Conservation (phyloP, 768 basidiomycete genomes). For the Coprinopsis marcescibilis region DNA sequence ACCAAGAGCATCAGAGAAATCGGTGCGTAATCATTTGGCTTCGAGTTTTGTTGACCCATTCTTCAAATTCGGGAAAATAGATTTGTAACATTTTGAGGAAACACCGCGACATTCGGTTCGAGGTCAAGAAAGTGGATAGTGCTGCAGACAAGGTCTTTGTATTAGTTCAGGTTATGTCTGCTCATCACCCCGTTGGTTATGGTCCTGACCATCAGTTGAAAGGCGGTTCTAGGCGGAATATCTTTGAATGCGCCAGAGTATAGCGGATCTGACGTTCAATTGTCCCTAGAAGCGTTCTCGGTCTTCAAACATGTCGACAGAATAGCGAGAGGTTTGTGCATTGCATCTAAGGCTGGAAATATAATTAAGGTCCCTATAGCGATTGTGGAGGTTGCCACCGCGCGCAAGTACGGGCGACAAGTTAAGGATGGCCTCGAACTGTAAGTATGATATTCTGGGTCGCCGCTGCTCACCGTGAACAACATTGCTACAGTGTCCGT, state of each 20-base stretch:
- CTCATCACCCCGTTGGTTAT: neutral
- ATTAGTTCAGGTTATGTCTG: slow-evolving; percentile 59
- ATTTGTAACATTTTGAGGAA: slow-evolving; percentile 60
- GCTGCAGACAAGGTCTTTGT: slow-evolving; percentile 76
- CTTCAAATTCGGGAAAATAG: slow-evolving; percentile 19
- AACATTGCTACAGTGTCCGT: slow-evolving; percentile 46
- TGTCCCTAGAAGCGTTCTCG: slow-evolving; percentile 58
- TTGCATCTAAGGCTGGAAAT: neutral
- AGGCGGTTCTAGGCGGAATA: slow-evolving; percentile 73
- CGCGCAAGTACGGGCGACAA: slow-evolving; percentile 58
- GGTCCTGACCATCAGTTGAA: neutral
- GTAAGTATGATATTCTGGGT: slow-evolving; percentile 33
- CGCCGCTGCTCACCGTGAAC: neutral
- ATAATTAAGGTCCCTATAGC: slow-evolving; percentile 36
- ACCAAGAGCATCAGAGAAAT: slow-evolving; percentile 71
- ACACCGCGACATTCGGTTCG: slow-evolving; percentile 77
- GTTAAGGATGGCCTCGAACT: slow-evolving; percentile 72
- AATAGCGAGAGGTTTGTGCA: slow-evolving; percentile 61
- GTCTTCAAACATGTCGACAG: slow-evolving; percentile 75
- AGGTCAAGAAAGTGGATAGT: slow-evolving; percentile 62
- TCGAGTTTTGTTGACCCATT: neutral
- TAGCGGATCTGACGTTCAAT: slow-evolving; percentile 65
- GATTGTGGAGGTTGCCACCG: slow-evolving; percentile 70
- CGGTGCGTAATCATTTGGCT: slow-evolving; percentile 30
- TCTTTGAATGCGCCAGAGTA: slow-evolving; percentile 65